Conservation (phyloP, 306 rosid species). For the Cucumis cinereus region DNA sequence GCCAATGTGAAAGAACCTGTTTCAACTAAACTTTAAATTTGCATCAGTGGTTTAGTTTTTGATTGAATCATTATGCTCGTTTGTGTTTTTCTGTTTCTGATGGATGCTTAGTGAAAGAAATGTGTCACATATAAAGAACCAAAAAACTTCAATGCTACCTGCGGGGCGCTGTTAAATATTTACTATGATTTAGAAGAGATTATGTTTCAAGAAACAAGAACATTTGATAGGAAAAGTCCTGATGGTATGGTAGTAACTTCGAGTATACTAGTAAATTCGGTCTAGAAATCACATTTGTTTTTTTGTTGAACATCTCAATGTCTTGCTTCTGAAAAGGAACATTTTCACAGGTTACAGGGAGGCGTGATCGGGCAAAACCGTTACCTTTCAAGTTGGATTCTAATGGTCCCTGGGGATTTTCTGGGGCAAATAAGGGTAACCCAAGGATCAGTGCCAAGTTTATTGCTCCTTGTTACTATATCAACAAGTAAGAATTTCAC, state of each 20-base stretch:
- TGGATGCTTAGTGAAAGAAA: neutral
- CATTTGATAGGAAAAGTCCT: neutral
- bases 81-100: neutral
- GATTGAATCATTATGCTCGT: neutral
- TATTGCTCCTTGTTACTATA: constrained; percentile 72
- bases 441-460: constrained; percentile 81
- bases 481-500: constrained; percentile 58
- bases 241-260: neutral
- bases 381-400: constrained; percentile 72
- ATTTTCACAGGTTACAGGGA: constrained; percentile 77
- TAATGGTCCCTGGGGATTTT: constrained; percentile 74
- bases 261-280: neutral
- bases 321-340: neutral
- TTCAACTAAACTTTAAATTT: neutral
- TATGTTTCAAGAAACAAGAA: neutral
- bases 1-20: neutral
- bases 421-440: constrained; percentile 88
- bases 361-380: constrained; percentile 95
- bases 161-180: neutral
- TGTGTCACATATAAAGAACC: neutral
- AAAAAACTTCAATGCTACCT: neutral
- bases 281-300: neutral
- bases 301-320: neutral
- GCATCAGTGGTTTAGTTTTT: neutral
- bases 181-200: neutral